phyloP scores from a whole-genome alignment of 2,329 filamentous ascomycete species.

The Fusarium beomiforme region DNA sequence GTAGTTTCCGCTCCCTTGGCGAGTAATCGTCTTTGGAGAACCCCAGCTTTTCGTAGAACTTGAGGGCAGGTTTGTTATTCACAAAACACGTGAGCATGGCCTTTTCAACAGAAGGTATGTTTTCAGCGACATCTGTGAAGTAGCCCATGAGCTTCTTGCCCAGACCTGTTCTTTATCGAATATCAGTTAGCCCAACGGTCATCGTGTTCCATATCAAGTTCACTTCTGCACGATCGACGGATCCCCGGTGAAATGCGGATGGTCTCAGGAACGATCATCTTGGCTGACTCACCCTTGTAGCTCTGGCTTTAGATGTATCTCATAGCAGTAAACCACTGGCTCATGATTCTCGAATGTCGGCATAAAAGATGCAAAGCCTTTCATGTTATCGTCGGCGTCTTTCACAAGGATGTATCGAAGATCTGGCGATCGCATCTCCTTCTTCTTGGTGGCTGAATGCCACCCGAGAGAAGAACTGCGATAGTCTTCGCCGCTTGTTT shows the following conservation, averaged over 20 bases:
- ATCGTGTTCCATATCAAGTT: constrained; percentile 1
- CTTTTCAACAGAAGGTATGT: constrained; percentile 67
- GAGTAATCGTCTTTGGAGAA: constrained; percentile 66
- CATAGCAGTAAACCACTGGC: constrained; percentile 80
- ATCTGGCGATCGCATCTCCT: constrained; percentile 74
- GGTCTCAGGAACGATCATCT: background rate
- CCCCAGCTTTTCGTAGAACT: constrained; percentile 71
- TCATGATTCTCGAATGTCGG: constrained; percentile 73
- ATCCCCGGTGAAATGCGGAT: constrained; percentile 6
- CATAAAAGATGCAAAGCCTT: constrained; percentile 74
- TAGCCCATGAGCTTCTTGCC: constrained; percentile 68
- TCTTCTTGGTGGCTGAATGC: constrained; percentile 67
- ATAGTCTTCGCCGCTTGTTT: constrained; percentile 73
- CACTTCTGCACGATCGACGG: background rate
- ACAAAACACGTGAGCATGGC: constrained; percentile 80
- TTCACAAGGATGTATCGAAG: constrained; percentile 75
- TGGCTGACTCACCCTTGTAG: constrained; percentile 61
- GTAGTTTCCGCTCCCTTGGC: constrained; percentile 61
- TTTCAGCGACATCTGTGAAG: constrained; percentile 62
- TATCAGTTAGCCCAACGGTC: constrained; percentile 14
- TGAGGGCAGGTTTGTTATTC: constrained; percentile 65
- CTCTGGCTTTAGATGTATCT: constrained; percentile 72
- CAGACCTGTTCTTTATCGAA: constrained; percentile 65
- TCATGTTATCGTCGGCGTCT: constrained; percentile 46
- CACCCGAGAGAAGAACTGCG: constrained; percentile 70